Evolutionary conservation across 768 basidiomycete genomes (phyloP).

Genomic region (Paxillus rubicundulus): DNA sequence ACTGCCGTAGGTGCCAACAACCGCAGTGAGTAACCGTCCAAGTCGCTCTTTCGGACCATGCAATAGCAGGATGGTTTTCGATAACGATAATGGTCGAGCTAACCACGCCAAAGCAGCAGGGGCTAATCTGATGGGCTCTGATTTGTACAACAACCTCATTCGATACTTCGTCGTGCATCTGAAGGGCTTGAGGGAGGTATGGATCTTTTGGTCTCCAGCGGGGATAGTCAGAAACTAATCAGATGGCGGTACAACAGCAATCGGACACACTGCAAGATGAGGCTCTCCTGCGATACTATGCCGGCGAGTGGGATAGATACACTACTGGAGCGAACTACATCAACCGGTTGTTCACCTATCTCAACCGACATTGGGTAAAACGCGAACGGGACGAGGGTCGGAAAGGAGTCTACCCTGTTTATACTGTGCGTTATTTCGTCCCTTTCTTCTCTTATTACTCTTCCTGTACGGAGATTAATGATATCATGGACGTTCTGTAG

Average conservation of each 20-base stretch:
- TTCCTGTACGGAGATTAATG: background rate
- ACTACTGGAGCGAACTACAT: conserved; percentile 97
- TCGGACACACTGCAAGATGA: conserved; percentile 84
- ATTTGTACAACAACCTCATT: conserved; percentile 93
- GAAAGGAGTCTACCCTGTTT: conserved; percentile 92
- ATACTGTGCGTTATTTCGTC: conserved; percentile 64
- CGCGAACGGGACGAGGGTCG: conserved; percentile 96
- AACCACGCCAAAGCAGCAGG: conserved; percentile 54
- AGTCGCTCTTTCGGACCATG: conserved; percentile 5
- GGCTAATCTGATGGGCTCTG: conserved; percentile 94
- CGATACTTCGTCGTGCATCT: conserved; percentile 87
- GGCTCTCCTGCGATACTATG: conserved; percentile 86
- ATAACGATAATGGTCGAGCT: conserved; percentile 21
- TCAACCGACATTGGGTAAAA: conserved; percentile 99
- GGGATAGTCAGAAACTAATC: conserved; percentile 8
- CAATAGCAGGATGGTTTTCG: conserved; percentile 23
- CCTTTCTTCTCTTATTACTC: background rate
- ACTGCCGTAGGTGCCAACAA: conserved; percentile 32
- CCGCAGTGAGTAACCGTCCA: conserved; percentile 51
- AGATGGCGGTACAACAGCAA: conserved; percentile 44
- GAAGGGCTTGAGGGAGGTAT: conserved; percentile 57
- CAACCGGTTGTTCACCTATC: conserved; percentile 94
- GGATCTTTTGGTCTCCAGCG: conserved; percentile 29
- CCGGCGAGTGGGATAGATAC: conserved; percentile 91
- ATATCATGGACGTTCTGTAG: conserved; percentile 34